phyloP scores from a whole-genome alignment of 2,329 filamentous ascomycete genomes.

The Exophiala sp. region DNA sequence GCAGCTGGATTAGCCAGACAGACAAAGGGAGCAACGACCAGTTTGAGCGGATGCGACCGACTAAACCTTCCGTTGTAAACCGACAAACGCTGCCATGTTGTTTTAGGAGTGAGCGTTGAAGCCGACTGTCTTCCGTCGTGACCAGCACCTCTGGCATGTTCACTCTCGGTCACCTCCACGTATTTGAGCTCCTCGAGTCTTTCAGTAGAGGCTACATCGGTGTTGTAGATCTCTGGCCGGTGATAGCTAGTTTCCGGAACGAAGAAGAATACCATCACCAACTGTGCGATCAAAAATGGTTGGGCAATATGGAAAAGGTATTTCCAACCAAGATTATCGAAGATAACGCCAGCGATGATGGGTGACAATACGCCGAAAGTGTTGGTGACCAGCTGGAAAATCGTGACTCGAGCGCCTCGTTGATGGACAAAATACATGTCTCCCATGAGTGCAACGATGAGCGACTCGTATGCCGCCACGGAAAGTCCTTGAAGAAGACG shows the following conservation, averaged over 20 bases:
- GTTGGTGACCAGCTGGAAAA: conserved; percentile 14
- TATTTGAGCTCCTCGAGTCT: conserved; percentile 10
- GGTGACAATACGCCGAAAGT: conserved; percentile 32
- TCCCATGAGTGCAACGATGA: conserved; percentile 47
- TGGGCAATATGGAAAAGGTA: conserved; percentile 27
- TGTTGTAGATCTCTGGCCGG: conserved; percentile 25
- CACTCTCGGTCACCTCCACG: conserved; percentile 2
- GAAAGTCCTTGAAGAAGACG: conserved; percentile 48
- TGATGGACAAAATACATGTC: conserved; percentile 37
- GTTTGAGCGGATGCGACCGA: background rate
- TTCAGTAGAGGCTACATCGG: conserved; percentile 15
- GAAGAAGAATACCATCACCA: conserved; percentile 28
- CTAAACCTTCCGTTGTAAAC: background rate
- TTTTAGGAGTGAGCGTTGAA: background rate
- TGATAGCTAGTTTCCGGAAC: conserved; percentile 29
- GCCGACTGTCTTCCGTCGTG: no score
- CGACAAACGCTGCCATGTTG: background rate
- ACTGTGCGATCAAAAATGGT: conserved; percentile 27
- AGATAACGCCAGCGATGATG: conserved; percentile 30
- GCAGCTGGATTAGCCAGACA: background rate
- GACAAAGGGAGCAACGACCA: background rate
- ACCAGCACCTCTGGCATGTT: background rate
- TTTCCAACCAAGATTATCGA: conserved; percentile 19
- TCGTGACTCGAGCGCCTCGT: conserved; percentile 16
- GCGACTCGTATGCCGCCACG: conserved; percentile 46